Conservation (phyloP, 345 rosid genomes). For the Nephelium lappaceum region DNA sequence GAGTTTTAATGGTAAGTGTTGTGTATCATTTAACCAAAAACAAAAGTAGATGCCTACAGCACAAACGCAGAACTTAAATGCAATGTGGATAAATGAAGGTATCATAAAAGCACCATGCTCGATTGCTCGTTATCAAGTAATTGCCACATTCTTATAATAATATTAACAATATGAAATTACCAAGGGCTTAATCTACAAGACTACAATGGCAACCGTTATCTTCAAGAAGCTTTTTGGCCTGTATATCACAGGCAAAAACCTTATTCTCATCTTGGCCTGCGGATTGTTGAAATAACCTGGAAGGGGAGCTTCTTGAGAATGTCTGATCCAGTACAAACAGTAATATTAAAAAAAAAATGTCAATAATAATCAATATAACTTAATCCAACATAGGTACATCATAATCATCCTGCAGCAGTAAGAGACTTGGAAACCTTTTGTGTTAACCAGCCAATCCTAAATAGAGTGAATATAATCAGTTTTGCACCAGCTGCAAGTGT, state of each 20-base stretch:
- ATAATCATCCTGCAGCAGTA: neutral
- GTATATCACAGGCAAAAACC: neutral
- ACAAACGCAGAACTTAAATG: neutral
- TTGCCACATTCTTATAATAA: neutral
- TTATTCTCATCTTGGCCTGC: neutral
- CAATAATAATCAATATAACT: neutral
- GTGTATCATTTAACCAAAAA: neutral
- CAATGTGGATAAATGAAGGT: conserved; percentile 7
- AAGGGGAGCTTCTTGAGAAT: neutral
- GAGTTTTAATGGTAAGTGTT: neutral
- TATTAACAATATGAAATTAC: neutral
- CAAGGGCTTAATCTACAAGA: neutral
- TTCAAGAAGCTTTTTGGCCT: neutral
- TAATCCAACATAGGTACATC: neutral
- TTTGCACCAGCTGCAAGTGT: neutral
- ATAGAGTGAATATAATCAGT: neutral
- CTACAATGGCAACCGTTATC: neutral
- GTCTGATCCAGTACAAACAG: too few species aligned
- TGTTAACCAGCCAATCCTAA: neutral
- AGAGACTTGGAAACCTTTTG: neutral
- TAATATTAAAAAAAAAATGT: neutral
- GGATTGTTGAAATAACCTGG: neutral
- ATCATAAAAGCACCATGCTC: neutral
- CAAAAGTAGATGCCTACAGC: neutral
- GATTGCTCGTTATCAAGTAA: neutral